Percentiles rank a stretch among this genome's conserved stretches.
Evolutionary conservation across 2,329 filamentous ascomycete species (phyloP).

Genomic region (Trichoderma sp.): DNA sequence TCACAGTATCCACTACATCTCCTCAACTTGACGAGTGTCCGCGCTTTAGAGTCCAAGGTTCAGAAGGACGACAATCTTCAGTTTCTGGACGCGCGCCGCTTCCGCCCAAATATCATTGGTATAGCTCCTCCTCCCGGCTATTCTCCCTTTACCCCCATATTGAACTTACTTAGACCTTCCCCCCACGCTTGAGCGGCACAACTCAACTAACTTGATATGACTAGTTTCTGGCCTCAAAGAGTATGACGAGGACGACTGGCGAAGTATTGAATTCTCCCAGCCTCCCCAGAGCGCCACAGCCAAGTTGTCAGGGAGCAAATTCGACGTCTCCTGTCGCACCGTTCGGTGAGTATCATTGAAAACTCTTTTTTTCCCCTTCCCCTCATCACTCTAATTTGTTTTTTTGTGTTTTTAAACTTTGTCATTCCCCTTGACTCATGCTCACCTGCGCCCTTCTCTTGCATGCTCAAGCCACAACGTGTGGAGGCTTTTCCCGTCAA

Average conservation of each 20-base stretch:
- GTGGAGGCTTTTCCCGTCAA: not conserved
- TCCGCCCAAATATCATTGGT: slow-evolving; percentile 71
- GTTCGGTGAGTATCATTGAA: slow-evolving; percentile 47
- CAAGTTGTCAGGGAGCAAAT: slow-evolving; percentile 30
- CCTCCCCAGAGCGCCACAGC: slow-evolving; percentile 29
- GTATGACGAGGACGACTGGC: slow-evolving; percentile 71
- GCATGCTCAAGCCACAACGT: not conserved
- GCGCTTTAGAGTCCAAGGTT: slow-evolving; percentile 57
- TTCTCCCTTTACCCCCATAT: not conserved
- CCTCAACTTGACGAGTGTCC: slow-evolving; percentile 62
- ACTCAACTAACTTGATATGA: not conserved
- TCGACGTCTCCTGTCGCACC: slow-evolving; percentile 62
- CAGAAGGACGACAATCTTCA: slow-evolving; percentile 47
- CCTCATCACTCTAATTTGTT: not conserved
- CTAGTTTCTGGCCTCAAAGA: slow-evolving; percentile 59
- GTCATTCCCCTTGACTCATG: not conserved
- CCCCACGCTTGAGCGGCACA: not conserved
- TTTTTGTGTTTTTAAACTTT: not conserved
- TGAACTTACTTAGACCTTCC: not conserved
- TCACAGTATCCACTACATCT: slow-evolving; percentile 66
- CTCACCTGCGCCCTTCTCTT: not conserved
- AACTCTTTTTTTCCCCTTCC: not conserved
- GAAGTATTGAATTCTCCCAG: slow-evolving; percentile 55
- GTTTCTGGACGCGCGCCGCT: slow-evolving; percentile 59
- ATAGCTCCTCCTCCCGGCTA: slow-evolving; percentile 25